Base-by-base conservation (phyloP, 2,329 filamentous ascomycete genomes). In the Colletotrichum sp. region DNA sequence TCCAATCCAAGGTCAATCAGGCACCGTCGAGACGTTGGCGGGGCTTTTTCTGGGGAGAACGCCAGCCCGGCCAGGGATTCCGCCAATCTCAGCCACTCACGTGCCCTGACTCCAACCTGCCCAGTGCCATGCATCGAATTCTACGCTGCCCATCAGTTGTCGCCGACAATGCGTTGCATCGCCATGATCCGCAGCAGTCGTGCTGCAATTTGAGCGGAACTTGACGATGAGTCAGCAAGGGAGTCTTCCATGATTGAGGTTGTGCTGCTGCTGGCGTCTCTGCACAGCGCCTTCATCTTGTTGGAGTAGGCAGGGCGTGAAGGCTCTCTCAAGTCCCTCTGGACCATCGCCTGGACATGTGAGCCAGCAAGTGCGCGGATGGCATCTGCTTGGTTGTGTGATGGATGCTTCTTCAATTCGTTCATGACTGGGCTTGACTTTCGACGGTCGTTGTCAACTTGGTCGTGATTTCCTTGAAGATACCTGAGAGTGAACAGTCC, bases 401-500 rank as follows among this genome's bases (percentile, higher is more conserved):
- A 5, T 44, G 61, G 16, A 19, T 44, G 34, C 22, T n/a, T 11
- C 59, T n/a, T 27, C 61, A 16, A 44, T 7, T 44, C 22, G 27
- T 25, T 72, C 70, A 77, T 13, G 77, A 68, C 28, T 76, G 76
- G 7, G 34, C 16, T 34, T 74, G 57, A 2, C 64, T 64, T 30
- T 64, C 73, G 9, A 81, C 77, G 12, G 79, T 80, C 28, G 79
- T 82, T 78, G 78, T 82, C 80, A 80, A 82, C 81, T 77, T 87
- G 77, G 86, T 85, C 11, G 92, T 91, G 78, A 96, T 94, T 8
- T 85, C 88, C 79, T 89, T 87, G 81, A 96, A 96, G 11, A 96
- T 86, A 66, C 92, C 91, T 76, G 87, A 91, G 48, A 96, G 85
- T 44, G 93, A 95, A 83, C 94, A 96, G 77, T 89, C 87, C 78